Conservation (phyloP, 257 asterid species). For the Henckelia pumila region DNA sequence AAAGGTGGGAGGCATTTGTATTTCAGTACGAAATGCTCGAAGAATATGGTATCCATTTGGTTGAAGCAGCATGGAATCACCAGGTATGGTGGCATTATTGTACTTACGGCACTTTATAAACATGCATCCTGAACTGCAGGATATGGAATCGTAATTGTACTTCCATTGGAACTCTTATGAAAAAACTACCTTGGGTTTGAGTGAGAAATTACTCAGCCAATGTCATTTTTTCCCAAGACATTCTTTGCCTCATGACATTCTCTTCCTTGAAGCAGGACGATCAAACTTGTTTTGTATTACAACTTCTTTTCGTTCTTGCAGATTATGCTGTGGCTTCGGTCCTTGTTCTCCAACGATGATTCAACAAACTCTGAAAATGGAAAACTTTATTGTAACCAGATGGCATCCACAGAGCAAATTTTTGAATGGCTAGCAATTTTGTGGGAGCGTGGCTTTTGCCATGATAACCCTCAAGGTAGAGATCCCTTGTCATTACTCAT, state of each 20-base stretch:
- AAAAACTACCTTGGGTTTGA: background rate
- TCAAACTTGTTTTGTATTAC: constrained; percentile 20
- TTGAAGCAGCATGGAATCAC: constrained; percentile 97
- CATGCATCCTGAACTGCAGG: too few relatives aligned
- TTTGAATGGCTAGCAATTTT: constrained; percentile 77
- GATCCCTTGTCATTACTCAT: constrained; percentile 9
- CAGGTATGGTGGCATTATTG: constrained; percentile 51
- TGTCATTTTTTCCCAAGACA: background rate
- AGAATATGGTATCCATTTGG: constrained; percentile 96
- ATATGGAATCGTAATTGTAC: too few relatives aligned
- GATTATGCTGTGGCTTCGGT: constrained; percentile 72
- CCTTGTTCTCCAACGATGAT: constrained; percentile 38
- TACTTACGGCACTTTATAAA: too few relatives aligned
- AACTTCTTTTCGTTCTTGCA: constrained; percentile 31
- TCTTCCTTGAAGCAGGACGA: constrained; percentile 19
- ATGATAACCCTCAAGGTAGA: constrained; percentile 90
- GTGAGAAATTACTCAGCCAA: too few relatives aligned
- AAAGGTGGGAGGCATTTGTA: constrained; percentile 87
- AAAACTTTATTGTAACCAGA: constrained; percentile 39
- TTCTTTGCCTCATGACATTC: constrained; percentile 4
- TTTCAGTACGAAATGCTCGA: constrained; percentile 97
- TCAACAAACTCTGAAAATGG: constrained; percentile 32
- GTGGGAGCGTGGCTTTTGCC: constrained; percentile 94
- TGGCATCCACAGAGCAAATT: constrained; percentile 57
- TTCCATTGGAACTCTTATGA: background rate